These are phyloP conservation scores for Nematocida sp. DNA, from an alignment of 371 early-diverging fungal genomes.

Conservation along the genomic window DNA sequence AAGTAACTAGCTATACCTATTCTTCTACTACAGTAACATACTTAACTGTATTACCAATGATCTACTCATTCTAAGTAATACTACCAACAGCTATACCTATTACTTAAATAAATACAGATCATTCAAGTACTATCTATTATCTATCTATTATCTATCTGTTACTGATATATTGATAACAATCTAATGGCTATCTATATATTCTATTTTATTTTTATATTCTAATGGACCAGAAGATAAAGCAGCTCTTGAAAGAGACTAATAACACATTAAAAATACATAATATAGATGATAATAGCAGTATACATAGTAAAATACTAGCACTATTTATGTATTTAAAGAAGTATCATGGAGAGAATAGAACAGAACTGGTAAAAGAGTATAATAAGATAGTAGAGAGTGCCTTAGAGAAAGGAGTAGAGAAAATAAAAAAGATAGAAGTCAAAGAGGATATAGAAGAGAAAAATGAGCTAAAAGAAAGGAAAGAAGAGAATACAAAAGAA, in stretches of 20 bases:
- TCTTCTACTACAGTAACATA: no score
- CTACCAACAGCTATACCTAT: no score
- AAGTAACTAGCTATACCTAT: no score
- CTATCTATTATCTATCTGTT: no score
- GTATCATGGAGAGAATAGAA: background rate
- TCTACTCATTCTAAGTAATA: no score
- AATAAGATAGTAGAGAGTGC: constrained; percentile 32
- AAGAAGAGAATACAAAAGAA: background rate
- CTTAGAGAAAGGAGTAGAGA: background rate
- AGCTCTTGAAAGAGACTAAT: constrained; percentile 31
- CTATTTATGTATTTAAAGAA: constrained; percentile 11
- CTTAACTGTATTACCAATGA: no score
- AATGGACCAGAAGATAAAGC: constrained; percentile 13
- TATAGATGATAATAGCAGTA: background rate
- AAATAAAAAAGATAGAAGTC: constrained; percentile 15
- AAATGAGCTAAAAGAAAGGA: constrained; percentile 23
- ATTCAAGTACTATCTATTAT: no score
- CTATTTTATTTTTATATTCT: constrained; percentile 12
- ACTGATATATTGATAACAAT: no score
- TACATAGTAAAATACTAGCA: constrained; percentile 35
- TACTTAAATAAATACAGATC: no score
- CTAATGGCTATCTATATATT: no score
- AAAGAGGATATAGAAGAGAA: background rate
- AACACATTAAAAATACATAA: constrained; percentile 1
- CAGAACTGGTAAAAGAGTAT: background rate